Evolutionary conservation across 495 filamentous ascomycete genomes (phyloP).

Genomic region (Darksidea phi): DNA sequence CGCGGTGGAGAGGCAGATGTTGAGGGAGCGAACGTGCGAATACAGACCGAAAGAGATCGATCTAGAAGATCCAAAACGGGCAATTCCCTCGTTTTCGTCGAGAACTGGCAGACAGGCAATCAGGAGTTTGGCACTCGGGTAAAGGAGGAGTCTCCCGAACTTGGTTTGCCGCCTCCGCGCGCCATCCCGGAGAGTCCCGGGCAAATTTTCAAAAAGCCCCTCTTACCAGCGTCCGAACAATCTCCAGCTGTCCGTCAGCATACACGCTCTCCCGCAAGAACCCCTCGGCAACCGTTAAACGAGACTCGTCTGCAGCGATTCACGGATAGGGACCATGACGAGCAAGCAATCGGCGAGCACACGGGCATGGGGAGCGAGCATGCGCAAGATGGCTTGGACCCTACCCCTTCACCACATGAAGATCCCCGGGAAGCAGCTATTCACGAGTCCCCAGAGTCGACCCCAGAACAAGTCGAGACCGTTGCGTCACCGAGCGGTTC

Average conservation of each 20-base stretch:
- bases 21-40: not conserved
- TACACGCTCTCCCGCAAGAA: too few relatives aligned
- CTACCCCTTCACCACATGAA: not conserved
- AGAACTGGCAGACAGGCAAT: slow-evolving; percentile 8
- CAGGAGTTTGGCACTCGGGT: slow-evolving; percentile 3
- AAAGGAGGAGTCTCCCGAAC: slow-evolving; percentile 25
- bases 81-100: slow-evolving; percentile 11
- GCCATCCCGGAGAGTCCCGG: slow-evolving; percentile 12
- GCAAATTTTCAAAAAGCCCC: slow-evolving; percentile 3
- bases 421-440: not conserved
- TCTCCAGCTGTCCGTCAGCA: not conserved
- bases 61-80: slow-evolving; percentile 3
- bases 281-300: too few relatives aligned
- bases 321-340: too few relatives aligned
- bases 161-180: not conserved
- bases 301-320: too few relatives aligned
- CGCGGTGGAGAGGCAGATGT: not conserved
- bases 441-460: not conserved
- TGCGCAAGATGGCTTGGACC: too few relatives aligned
- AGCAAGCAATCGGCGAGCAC: too few relatives aligned
- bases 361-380: too few relatives aligned
- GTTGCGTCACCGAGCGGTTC: too few relatives aligned
- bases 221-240: not conserved
- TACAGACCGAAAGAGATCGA: too few relatives aligned
- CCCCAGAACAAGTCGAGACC: not conserved